These are phyloP conservation scores for Solanum lignicaule DNA, from an alignment of 257 asterid species.

Conservation along the genomic window DNA sequence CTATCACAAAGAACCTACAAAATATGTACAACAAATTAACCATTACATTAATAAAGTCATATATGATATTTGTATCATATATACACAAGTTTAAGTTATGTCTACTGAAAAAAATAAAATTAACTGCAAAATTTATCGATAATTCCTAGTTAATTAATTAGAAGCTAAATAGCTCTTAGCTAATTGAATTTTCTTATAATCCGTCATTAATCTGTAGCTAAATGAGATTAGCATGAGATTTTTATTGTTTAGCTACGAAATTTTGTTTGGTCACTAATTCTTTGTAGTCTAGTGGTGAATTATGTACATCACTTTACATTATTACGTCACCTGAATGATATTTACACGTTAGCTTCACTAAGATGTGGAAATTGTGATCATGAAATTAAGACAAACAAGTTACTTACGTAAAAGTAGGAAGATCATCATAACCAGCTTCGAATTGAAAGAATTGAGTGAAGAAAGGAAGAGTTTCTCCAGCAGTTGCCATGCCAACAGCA, in stretches of 20 bases:
- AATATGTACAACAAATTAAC: not conserved
- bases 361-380: not conserved
- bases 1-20: slow-evolving; percentile 70
- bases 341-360: not conserved
- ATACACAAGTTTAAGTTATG: not conserved
- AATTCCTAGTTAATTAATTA: too few species aligned
- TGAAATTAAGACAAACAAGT: not conserved
- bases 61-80: not conserved
- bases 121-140: not conserved
- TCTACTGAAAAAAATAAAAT: too few species aligned
- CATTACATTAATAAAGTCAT: not conserved
- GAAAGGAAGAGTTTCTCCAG: slow-evolving; percentile 30
- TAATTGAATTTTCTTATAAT: too few species aligned
- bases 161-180: not conserved
- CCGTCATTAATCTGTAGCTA: too few species aligned
- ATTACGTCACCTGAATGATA: not conserved
- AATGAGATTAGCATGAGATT: not conserved
- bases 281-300: too few species aligned
- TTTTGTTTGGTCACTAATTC: too few species aligned
- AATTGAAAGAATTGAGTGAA: slow-evolving; percentile 26
- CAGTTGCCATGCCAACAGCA: slow-evolving; percentile 30
- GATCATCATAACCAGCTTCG: slow-evolving; percentile 22
- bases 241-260: not conserved
- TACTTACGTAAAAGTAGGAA: slow-evolving; percentile 65
- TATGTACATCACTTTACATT: not conserved